These are phyloP conservation scores for Plasmodium gonderi DNA, from an alignment of 169 alveolate genomes.

Conservation along the genomic window DNA sequence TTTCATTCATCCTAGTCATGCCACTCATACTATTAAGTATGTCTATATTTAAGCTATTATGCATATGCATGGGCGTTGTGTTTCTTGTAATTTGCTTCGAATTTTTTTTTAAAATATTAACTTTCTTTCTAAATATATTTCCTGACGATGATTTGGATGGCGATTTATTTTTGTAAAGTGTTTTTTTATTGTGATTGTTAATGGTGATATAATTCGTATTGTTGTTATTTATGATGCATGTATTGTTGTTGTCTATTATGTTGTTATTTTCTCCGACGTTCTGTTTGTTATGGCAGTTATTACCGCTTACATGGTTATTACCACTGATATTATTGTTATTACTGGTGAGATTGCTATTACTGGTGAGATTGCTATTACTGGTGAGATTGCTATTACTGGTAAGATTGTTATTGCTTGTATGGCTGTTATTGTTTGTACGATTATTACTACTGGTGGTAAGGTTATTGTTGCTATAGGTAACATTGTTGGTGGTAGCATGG, in stretches of 20 bases:
- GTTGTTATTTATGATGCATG: conserved; percentile 20
- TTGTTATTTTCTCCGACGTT: not conserved
- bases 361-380: not conserved
- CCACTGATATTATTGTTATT: not conserved
- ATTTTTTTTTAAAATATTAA: conserved; percentile 11
- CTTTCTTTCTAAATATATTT: not conserved
- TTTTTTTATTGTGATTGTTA: conserved; percentile 25
- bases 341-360: not conserved
- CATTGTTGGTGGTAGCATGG: not conserved
- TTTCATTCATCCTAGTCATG: not conserved
- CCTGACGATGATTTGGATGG: not conserved
- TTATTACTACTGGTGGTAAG: not conserved
- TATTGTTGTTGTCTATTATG: not conserved
- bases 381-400: not conserved
- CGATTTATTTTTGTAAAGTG: conserved; percentile 20
- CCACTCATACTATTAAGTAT: not conserved
- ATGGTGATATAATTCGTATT: conserved; percentile 16
- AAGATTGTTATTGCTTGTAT: not conserved
- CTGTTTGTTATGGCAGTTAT: not conserved
- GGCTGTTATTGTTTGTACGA: not conserved
- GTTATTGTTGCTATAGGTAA: not conserved
- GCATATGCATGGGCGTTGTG: not conserved
- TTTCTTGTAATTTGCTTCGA: conserved; percentile 2
- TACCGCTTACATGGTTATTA: not conserved
- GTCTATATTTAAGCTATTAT: not conserved